phyloP scores from a whole-genome alignment of 2,329 filamentous ascomycete genomes.

The Venturia carpophila region DNA sequence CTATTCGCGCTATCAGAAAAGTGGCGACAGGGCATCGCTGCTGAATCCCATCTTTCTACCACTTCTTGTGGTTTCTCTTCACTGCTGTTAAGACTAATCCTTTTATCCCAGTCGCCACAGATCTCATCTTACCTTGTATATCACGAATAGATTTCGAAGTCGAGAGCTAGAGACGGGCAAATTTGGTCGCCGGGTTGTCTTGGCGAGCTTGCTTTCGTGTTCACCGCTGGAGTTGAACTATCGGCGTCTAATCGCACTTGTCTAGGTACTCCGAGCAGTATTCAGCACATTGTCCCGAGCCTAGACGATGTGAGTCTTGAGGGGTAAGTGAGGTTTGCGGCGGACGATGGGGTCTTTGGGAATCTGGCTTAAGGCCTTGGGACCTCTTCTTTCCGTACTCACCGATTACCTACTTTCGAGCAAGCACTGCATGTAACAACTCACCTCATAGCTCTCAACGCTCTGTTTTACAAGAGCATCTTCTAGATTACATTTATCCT shows the following conservation, averaged over 20 bases:
- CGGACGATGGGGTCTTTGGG: neutral
- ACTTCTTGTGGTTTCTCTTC: neutral
- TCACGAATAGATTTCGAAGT: neutral
- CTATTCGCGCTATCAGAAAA: neutral
- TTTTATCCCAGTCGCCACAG: neutral
- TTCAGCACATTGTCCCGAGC: neutral
- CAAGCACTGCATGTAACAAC: too few species aligned
- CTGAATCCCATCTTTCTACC: neutral
- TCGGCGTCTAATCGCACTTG: neutral
- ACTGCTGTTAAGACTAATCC: neutral
- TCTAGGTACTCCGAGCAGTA: neutral
- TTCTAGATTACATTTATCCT: too few species aligned
- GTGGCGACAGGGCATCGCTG: neutral
- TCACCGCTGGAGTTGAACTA: neutral
- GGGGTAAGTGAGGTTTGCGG: neutral
- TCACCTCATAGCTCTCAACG: too few species aligned
- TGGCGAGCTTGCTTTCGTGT: neutral
- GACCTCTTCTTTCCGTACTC: neutral
- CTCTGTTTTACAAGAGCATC: too few species aligned
- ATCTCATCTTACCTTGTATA: neutral
- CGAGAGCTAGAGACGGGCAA: neutral
- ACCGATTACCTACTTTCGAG: neutral
- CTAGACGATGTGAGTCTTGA: neutral
- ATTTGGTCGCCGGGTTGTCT: neutral
- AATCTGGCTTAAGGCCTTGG: neutral